Percentiles rank a stretch among this genome's conserved stretches.
phyloP scores from a whole-genome alignment of 2,329 filamentous ascomycete genomes.

The Colletotrichum incanum region DNA sequence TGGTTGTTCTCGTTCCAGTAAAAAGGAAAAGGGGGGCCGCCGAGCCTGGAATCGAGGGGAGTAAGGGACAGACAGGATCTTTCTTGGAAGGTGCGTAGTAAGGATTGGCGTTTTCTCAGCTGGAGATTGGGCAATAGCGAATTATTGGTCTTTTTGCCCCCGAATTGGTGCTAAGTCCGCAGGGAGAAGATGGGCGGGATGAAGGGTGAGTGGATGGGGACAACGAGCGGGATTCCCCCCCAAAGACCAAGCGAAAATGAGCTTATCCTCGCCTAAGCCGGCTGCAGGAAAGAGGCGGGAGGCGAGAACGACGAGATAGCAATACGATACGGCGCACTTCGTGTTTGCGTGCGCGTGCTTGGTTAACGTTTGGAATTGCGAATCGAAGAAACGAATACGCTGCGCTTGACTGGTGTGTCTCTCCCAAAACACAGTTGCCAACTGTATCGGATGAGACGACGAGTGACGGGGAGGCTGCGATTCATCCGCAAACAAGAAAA shows the following conservation, averaged over 20 bases:
- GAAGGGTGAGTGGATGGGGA: background rate
- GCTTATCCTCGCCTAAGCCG: background rate
- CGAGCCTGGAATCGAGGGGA: background rate
- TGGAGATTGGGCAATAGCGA: background rate
- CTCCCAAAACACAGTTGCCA: background rate
- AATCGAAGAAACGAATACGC: background rate
- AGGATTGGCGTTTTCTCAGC: background rate
- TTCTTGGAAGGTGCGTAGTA: background rate
- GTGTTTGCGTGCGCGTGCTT: background rate
- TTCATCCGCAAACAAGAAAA: too few relatives aligned
- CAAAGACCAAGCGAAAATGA: background rate
- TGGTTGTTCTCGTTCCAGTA: background rate
- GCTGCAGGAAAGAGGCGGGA: background rate
- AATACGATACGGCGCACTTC: background rate
- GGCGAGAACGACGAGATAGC: background rate
- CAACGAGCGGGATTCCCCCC: background rate
- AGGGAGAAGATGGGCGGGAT: background rate
- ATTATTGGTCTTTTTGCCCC: background rate
- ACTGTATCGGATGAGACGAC: background rate
- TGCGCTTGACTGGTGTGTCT: background rate
- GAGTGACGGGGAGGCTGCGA: background rate
- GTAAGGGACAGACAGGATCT: background rate
- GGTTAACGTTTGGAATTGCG: constrained; percentile 3
- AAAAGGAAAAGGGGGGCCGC: background rate
- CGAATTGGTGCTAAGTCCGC: background rate